Evolutionary conservation across 2,329 filamentous ascomycete species (phyloP).

Genomic region (Chaetoscypha palmicola): DNA sequence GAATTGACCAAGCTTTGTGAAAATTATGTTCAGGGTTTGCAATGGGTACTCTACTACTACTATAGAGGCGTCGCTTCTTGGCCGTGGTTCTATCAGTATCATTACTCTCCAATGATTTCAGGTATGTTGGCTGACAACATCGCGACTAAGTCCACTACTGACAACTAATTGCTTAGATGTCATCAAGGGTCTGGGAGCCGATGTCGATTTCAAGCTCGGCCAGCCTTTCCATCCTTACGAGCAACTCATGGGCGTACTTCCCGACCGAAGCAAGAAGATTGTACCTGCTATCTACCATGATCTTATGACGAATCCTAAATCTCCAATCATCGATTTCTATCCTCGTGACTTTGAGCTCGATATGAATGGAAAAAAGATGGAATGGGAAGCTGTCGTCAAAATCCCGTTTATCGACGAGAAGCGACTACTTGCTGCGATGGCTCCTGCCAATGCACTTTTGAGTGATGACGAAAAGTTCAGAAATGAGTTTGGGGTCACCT

Average conservation of each 20-base stretch:
- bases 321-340: constrained; percentile 96
- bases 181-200: constrained; percentile 74
- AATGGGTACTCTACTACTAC: constrained; percentile 98
- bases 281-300: constrained; percentile 82
- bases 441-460: constrained; percentile 71
- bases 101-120: constrained; percentile 96
- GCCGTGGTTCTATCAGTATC: constrained; percentile 97
- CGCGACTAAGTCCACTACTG: background rate
- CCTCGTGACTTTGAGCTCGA: constrained; percentile 94
- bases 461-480: constrained; percentile 69
- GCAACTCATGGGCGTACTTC: constrained; percentile 96
- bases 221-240: constrained; percentile 94
- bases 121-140: constrained; percentile 39
- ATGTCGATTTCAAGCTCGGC: constrained; percentile 88
- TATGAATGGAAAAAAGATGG: constrained; percentile 99
- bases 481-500: constrained; percentile 83
- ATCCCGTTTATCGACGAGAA: constrained; percentile 97
- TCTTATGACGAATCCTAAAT: constrained; percentile 84
- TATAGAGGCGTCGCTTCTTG: constrained; percentile 95
- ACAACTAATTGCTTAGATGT: constrained; percentile 52
- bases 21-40: constrained; percentile 94
- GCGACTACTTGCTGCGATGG: constrained; percentile 78
- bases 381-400: constrained; percentile 98
- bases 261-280: constrained; percentile 94
- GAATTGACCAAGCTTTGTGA: constrained; percentile 79